Evolutionary conservation across 208 protist species (phyloP), one percentile per base, ranked within the genome.

Genomic region (Herpetomonas samuelpessoai): DNA sequence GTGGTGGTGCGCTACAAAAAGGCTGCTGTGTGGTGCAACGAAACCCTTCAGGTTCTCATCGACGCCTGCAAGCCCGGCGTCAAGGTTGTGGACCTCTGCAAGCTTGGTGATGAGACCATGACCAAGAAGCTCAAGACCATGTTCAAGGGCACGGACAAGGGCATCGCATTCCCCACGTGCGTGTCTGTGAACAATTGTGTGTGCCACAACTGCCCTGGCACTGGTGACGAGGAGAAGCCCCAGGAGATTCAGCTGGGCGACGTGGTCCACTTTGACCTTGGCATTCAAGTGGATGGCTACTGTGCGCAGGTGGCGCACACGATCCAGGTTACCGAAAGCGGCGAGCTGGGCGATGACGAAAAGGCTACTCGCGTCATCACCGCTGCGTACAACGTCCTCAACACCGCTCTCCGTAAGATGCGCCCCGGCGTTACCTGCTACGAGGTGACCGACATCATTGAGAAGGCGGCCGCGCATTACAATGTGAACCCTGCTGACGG

Each of bases 121-220:
- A 47, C 57, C 48, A 71, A 85, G 59, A 93, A 95, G 63, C 67
- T 95, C 0, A 91, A 86, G 76, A 88, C 81, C n/a, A 93, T 96
- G 88, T 96, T 93, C 81, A 93, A 89, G 64, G 85, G 88, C 18
- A 83, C 97, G 6, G 93, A 98, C 64, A 99, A 99, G 77, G 98
- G 98, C 54, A 86, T 99, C 50, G 98, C 98, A 44, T 99, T 99
- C 88, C 98, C 98, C 46, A 99, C 98, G 2, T 99, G 97, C 79
- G 80, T 99, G 55, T 98, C 96, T 22, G 83, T 99, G 21, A 99
- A 99, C 83, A 92, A 98, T 79, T 93, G 84, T 73, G 96, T 98
- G 50, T 98, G 97, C 58, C 97, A 99, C 83, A 99, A 96, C 78
- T 98, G 97, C 47, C 98, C 98, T 24, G 83, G 96, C 12, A 57